Evolutionary conservation across 306 rosid genomes (phyloP), one percentile per base, ranked within the genome.

Genomic region (Cucurbita moschata): DNA sequence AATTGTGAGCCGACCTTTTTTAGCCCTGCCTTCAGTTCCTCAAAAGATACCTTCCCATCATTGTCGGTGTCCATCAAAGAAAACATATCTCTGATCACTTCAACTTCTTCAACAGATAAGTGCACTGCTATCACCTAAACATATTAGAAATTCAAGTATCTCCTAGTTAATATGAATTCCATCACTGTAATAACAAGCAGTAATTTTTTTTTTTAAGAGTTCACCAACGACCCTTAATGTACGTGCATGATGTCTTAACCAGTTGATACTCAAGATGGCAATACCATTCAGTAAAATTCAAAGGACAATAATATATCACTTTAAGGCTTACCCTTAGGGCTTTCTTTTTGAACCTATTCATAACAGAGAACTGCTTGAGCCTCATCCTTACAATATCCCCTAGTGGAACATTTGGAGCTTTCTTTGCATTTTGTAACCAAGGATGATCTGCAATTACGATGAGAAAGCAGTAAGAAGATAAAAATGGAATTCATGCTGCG

Each of bases 311-410:
- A 71, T 52, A 54, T 75, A 82, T 76, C 77, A 72, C 69, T 18
- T 69, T 68, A 50, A 82, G 78, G 77, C 97, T 88, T 77, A 95
- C 99, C 88, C 99, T 81, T 43, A 95, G 85, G 51, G 96, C 99
- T 86, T 76, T 91, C 92, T 95, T 95, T 83, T 95, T 95, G 87
- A 95, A 95, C 83, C 97, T 86, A 79, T 95, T 95, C 99, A 95
- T 95, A 69, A 89, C 85, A 40, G 99, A 95, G 86, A 95, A 95
- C 80, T 95, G 99, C 85, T 74, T 95, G 51, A 95, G 99, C 73
- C 99, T 91, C 81, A 94, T 75, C 79, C 99, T 85, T 81, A 95
- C 99, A 39, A 95, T 95, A 83, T 95, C 99, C 66, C 96, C 96
- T 16, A 95, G 83, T 26, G 99, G 99, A 79, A 95, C 96, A 74